Base-by-base conservation (phyloP, 257 asterid genomes). In the Ilex asprella region DNA sequence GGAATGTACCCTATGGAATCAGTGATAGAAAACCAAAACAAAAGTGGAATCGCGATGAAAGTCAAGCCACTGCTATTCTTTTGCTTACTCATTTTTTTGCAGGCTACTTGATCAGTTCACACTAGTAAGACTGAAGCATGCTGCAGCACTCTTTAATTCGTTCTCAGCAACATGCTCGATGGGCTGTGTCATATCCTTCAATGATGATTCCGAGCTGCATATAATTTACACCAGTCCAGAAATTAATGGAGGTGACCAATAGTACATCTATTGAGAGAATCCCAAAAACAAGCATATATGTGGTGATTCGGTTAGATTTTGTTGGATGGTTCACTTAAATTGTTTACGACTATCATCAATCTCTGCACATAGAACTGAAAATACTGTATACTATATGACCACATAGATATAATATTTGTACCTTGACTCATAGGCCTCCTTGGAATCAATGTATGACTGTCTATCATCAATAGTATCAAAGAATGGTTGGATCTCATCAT, bases 111-210 rank as follows among this genome's bases (percentile, higher is more conserved):
- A 62, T 75, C 72, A 80, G 58, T 79, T 84, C 74, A 82, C 79
- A 66, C 94, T 86, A 64, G 95, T 87, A 61, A 89, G 92, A 79
- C 86, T 87, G 78, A 87, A 87, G 66, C 85, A 80, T 60, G 95
- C 88, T 46, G 92, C 97, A 47, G 92, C 95, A 60, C 76, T 86
- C 88, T 83, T 89, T 30, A 89, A 66, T 63, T 89, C 95, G 70
- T 86, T 81, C 70, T 80, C 94, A 35, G 80, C 87, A 59, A 82
- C 86, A 69, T 79, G 85, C 72, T 89, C 89, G 43, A 79, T 71
- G n/a, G 81, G 66, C 31, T 84, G 89, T 63, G 85, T 80, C 2
- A 83, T 65, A 62, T 83, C 94, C 60, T 83, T 84, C 62, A 80
- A 12, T 49, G 97, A 64, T 41, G 95, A 87, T 68, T 87, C 97